Conservation (phyloP, 148 eudicot species). For the Tetragonia tetragonoides region DNA sequence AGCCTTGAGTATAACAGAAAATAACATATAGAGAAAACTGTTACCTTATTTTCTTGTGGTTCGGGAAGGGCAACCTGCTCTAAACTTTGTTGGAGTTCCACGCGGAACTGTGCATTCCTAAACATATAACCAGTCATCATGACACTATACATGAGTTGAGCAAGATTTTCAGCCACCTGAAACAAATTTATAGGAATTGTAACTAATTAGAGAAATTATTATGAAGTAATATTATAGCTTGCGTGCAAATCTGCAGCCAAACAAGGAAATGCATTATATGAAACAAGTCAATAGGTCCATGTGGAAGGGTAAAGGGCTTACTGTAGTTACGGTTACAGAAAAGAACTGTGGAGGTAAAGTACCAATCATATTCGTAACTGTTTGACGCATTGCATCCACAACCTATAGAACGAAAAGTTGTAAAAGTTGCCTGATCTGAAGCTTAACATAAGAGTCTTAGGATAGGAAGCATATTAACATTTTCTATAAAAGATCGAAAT, state of each 20-base stretch:
- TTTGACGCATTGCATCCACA: slow-evolving; percentile 95
- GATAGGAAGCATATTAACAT: not conserved
- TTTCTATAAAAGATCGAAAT: not conserved
- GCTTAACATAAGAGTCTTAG: not conserved
- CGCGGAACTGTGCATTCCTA: slow-evolving; percentile 75
- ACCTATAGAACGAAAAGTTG: slow-evolving; percentile 40
- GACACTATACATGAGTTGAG: slow-evolving; percentile 92
- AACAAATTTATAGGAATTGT: slow-evolving; percentile 17
- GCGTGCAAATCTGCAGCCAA: not conserved
- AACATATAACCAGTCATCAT: slow-evolving; percentile 97
- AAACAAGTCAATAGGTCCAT: slow-evolving; percentile 5
- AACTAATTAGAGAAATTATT: slow-evolving; percentile 12
- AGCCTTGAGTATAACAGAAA: not conserved
- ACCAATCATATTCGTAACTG: slow-evolving; percentile 91
- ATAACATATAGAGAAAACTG: slow-evolving; percentile 9
- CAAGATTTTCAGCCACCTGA: slow-evolving; percentile 94
- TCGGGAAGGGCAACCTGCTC: slow-evolving; percentile 86
- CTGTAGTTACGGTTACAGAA: slow-evolving; percentile 79
- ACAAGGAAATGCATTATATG: slow-evolving; percentile 14
- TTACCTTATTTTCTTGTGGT: slow-evolving; percentile 60
- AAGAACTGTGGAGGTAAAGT: slow-evolving; percentile 88
- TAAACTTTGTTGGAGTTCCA: slow-evolving; percentile 82
- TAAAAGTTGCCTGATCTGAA: not conserved
- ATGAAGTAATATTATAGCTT: not conserved
- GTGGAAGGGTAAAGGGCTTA: slow-evolving; percentile 31